Evolutionary conservation across 2,329 filamentous ascomycete species (phyloP).

Genomic region (Cladosporium sp.): DNA sequence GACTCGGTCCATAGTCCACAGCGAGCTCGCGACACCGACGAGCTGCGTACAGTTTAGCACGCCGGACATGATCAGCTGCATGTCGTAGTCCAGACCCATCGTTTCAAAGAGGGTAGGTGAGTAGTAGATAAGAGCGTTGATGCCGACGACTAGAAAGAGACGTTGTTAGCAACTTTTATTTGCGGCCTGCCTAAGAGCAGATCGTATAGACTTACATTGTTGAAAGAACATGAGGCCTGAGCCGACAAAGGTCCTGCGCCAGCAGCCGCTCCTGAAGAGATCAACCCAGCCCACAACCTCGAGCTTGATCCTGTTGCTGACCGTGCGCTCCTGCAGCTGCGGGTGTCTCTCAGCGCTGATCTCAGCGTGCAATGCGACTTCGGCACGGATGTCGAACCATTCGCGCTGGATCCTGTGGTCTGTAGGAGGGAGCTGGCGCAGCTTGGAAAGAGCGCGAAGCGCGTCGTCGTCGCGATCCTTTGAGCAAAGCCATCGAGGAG

Average conservation of each 20-base stretch:
- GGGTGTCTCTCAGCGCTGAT: constrained; percentile 34
- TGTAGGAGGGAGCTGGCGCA: constrained; percentile 36
- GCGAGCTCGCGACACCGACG: constrained; percentile 34
- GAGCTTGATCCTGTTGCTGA: constrained; percentile 33
- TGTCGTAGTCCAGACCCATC: constrained; percentile 33
- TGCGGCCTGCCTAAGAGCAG: background rate
- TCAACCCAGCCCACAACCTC: constrained; percentile 43
- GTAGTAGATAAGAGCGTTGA: constrained; percentile 45
- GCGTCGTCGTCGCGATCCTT: constrained; percentile 29
- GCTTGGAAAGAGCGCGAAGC: constrained; percentile 22
- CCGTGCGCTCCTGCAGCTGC: constrained; percentile 21
- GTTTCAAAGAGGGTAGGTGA: constrained; percentile 39
- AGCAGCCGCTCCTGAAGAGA: constrained; percentile 41
- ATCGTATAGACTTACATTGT: constrained; percentile 32
- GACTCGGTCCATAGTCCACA: constrained; percentile 41
- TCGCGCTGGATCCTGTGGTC: constrained; percentile 49
- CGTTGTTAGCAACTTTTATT: background rate
- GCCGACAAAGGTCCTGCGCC: constrained; percentile 46
- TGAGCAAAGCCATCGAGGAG: constrained; percentile 29
- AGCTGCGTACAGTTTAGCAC: constrained; percentile 40
- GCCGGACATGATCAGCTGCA: constrained; percentile 36
- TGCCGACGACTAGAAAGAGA: constrained; percentile 30
- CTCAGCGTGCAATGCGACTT: constrained; percentile 47
- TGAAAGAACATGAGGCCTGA: constrained; percentile 53
- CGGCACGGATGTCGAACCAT: constrained; percentile 47